These are phyloP conservation scores for Apophysomyces elegans DNA, from an alignment of 371 early-diverging fungal species.

Conservation along the genomic window DNA sequence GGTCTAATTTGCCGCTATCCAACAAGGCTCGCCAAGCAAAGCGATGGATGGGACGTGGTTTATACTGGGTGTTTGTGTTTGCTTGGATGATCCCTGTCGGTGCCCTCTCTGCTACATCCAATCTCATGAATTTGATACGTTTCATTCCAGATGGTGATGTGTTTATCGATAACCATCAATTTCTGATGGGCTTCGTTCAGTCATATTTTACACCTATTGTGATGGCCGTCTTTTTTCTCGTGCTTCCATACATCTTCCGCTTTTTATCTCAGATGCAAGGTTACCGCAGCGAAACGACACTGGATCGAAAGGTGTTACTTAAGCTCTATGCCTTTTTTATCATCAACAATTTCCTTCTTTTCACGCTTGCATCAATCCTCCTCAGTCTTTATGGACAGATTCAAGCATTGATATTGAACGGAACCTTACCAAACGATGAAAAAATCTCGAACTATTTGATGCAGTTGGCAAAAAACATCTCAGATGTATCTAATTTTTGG, in stretches of 20 bases:
- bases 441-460: conserved; percentile 26
- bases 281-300: conserved; percentile 67
- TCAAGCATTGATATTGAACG: conserved; percentile 38
- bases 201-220: conserved; percentile 74
- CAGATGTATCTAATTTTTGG: conserved; percentile 64
- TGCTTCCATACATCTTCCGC: conserved; percentile 70
- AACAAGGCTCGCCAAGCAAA: conserved; percentile 56
- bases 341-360: conserved; percentile 68
- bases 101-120: conserved; percentile 67
- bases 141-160: conserved; percentile 51
- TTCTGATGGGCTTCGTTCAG: conserved; percentile 67
- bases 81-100: conserved; percentile 74
- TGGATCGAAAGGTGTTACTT: conserved; percentile 71
- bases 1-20: conserved; percentile 77
- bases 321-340: conserved; percentile 83
- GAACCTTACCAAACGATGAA: conserved; percentile 34
- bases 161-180: conserved; percentile 56
- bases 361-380: conserved; percentile 61
- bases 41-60: conserved; percentile 56
- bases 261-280: conserved; percentile 76
- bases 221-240: conserved; percentile 67
- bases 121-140: conserved; percentile 61
- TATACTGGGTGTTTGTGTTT: conserved; percentile 67
- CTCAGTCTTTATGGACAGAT: conserved; percentile 60
- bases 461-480: conserved; percentile 46